These are phyloP conservation scores for Paramecium primaurelia DNA, from an alignment of 73 alveolate genomes.

Conservation along the genomic window DNA sequence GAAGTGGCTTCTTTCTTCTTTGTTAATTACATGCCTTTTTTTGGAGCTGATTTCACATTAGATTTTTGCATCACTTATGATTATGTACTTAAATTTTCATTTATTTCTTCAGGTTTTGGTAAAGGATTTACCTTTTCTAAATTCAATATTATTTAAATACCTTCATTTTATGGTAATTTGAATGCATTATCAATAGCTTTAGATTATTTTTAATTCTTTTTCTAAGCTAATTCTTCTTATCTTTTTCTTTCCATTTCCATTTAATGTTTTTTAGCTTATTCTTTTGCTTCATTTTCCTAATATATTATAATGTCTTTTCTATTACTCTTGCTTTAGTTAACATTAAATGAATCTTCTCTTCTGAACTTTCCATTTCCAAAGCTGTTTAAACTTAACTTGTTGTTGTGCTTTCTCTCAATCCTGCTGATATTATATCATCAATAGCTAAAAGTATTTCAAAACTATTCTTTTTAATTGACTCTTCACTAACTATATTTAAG, in stretches of 20 bases:
- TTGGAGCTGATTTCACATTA: slow-evolving; percentile 9
- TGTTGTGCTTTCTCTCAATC: slow-evolving; percentile 92
- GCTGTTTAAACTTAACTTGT: slow-evolving; percentile 85
- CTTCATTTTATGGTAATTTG: slow-evolving; percentile 36
- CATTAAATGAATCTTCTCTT: slow-evolving; percentile 85
- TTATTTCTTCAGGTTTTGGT: neutral
- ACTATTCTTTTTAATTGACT: slow-evolving; percentile 81
- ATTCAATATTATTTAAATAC: neutral
- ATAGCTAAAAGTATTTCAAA: slow-evolving; percentile 90
- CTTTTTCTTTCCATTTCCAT: slow-evolving; percentile 58
- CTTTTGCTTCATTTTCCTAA: slow-evolving; percentile 66
- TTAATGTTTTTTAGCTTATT: slow-evolving; percentile 60
- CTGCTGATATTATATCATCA: slow-evolving; percentile 94
- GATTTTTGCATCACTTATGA: neutral
- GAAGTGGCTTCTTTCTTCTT: slow-evolving; percentile 2
- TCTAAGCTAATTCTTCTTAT: slow-evolving; percentile 47
- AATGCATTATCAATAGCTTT: slow-evolving; percentile 14
- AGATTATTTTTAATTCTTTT: neutral
- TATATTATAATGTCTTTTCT: no score
- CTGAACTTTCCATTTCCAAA: slow-evolving; percentile 95
- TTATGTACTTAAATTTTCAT: neutral
- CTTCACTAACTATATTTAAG: slow-evolving; percentile 62
- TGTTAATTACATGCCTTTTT: slow-evolving; percentile 24
- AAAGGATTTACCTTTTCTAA: neutral
- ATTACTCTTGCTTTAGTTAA: slow-evolving; percentile 53